Evolutionary conservation across 768 basidiomycete genomes (phyloP), one percentile per base, ranked within the genome.

Genomic region (Calocybe indica): DNA sequence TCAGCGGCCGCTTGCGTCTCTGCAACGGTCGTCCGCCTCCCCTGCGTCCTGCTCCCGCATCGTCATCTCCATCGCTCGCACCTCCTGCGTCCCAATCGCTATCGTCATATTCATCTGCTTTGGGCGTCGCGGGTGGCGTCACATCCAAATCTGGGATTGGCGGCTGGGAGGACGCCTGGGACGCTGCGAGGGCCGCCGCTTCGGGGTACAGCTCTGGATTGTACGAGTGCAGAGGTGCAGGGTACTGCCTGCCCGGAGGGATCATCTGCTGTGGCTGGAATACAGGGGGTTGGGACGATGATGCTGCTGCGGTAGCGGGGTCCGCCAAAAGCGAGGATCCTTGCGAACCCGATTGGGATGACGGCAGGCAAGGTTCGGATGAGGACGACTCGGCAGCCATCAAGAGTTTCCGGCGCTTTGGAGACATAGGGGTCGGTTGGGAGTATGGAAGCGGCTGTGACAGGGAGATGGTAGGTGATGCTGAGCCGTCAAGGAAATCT

Each of bases 201-300:
- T 71, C 64, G 0, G 69, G 69, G 61, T 70, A 70, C 6, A 68
- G 10, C 10, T 53, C 40, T 0, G 67, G 69, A 34, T 70, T 59
- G 40, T 72, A 71, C 5, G 62, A 49, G 10, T 63, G 60, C 8
- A 67, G 41, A 1, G 67, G 68, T 0, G 67, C 68, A 28, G 69
- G 68, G 52, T 66, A 70, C 51, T 70, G 69, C 50, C 65, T 65
- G 36, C 43, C 47, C 7, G 63, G 61, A 7, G 62, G 50, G 12
- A 43, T 15, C 7, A 53, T 48, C 29, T 12, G 47, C 41, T 30
- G 40, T 22, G 10, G 28, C 5, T 9, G 41, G 31, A 43, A 43
- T 43, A 13, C 42, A 22, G n/a, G n/a, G 31, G 28, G 31, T 9
- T 36, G 40, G 22, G 35, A 38, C 3, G 41, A 36, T 32, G 42